Base-by-base conservation (phyloP, 2,329 filamentous ascomycete species). In the Alternaria novae-zelandiae region DNA sequence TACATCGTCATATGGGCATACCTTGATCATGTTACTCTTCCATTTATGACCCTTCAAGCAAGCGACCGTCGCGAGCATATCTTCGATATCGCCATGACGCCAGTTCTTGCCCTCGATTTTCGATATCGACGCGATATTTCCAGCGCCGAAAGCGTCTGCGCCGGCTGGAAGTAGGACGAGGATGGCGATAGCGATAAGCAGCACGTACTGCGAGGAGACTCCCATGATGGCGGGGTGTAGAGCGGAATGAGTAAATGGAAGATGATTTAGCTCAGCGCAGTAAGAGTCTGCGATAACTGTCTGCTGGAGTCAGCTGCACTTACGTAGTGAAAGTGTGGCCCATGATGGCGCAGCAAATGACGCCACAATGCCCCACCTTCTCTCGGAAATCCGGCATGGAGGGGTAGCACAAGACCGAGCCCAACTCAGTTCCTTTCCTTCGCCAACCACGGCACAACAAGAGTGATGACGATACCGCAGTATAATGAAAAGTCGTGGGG, bases 21-120 rank as follows among this genome's bases (percentile, higher is more conserved):
- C 77, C 72, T 82, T 82, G 75, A 82, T 83, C 81, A 83, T 83
- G 69, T 80, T 80, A 49, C 77, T 81, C 60, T 77, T 80, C 78
- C 78, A 83, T 56, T 83, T 78, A 66, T 83, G 71, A 41, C 80
- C 78, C 21, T 73, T 76, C 59, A 83, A 70, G 69, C 81, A 84
- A 11, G 83, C 83, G 45, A 84, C 82, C 6, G 81, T 83, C 49
- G 82, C 82, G 54, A 85, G 82, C 73, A 84, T 81, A 64, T 85
- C 83, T 68, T 85, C 83, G 59, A 85, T 85, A 68, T 85, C 83
- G 61, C 83, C 83, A 83, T 85, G 83, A 53, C 83, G 81, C 82
- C 83, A 85, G 70, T 85, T 85, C 63, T 82, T 77, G 8, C 83
- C 83, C 70, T 85, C 77, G 21, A 79, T 73, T 46, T 77, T 78